Base-by-base conservation (phyloP, 495 filamentous ascomycete species). In the Jackrogersella multiformis region DNA sequence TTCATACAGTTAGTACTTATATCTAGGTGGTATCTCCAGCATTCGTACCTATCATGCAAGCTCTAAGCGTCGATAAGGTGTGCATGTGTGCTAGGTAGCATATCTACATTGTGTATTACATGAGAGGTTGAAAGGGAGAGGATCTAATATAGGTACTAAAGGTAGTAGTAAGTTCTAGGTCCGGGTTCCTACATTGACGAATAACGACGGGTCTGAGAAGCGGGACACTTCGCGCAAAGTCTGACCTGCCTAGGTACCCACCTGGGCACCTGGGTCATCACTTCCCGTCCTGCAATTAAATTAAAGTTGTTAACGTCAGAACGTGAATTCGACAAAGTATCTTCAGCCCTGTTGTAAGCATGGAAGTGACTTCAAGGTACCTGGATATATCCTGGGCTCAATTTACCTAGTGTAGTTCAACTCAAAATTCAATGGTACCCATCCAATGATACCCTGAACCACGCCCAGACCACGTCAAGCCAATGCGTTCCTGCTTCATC, bases 201-300 rank as follows among this genome's bases (percentile, higher is more conserved):
- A 51, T 52, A 26, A 64, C 36, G 56, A 69, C 46, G 20, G 12
- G 36, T 16, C 21, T 26, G 18, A 13, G 23, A 48, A 26, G 39
- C 16, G 32, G 38, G 28, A 63, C 8, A n/a, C 21, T 45, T 42
- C 35, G 39, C 35, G 39, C 42, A 59, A 49, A 57, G 48, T 69
- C 59, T 69, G 49, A 61, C 64, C 64, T 36, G 64, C 21, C 39
- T 4, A 45, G 32, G 24, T n/a, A n/a, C n/a, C n/a, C n/a, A n/a
- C n/a, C n/a, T n/a, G n/a, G n/a, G n/a, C n/a, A 9, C 55, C 46
- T 41, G 67, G n/a, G 56, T 55, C 57, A 55, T 36, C 51, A 61
- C 61, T 65, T 70, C 67, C 67, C 67, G 67, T 23, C 67, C 61
- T 65, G 67, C 36, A 70, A 70, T 70, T 70, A 70, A 70, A 70